These are phyloP conservation scores for Camelina sativa DNA, from an alignment of 345 rosid species.

Conservation along the genomic window DNA sequence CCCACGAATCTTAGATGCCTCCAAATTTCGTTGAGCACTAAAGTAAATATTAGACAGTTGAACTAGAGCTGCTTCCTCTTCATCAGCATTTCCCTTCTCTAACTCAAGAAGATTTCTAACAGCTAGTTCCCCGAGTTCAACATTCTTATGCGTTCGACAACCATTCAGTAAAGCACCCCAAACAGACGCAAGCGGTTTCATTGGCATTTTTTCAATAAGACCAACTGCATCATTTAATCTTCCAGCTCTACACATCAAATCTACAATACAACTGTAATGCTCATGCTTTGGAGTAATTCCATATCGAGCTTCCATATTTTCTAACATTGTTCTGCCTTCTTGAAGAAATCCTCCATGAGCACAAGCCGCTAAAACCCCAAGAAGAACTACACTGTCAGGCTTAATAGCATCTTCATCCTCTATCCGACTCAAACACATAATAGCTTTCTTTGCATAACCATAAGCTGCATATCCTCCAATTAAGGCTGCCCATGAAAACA, in stretches of 20 bases:
- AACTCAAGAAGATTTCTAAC: slow-evolving; percentile 52
- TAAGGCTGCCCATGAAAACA: slow-evolving; percentile 62
- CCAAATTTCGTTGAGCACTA: slow-evolving; percentile 42
- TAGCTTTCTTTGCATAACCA: slow-evolving; percentile 54
- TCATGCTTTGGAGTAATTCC: slow-evolving; percentile 58
- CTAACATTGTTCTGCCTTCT: slow-evolving; percentile 51
- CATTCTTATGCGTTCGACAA: slow-evolving; percentile 60
- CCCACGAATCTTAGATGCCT: slow-evolving; percentile 53
- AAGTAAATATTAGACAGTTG: slow-evolving; percentile 58
- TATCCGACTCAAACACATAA: slow-evolving; percentile 53
- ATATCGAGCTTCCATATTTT: slow-evolving; percentile 50
- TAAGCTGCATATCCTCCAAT: slow-evolving; percentile 55
- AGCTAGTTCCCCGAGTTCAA: slow-evolving; percentile 62
- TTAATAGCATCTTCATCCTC: slow-evolving; percentile 45
- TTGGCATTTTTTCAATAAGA: slow-evolving; percentile 59
- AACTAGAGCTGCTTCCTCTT: slow-evolving; percentile 65
- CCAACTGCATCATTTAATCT: slow-evolving; percentile 54
- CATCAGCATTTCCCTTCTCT: slow-evolving; percentile 51
- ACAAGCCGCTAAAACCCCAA: slow-evolving; percentile 58
- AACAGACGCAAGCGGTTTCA: slow-evolving; percentile 64
- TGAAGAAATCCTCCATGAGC: slow-evolving; percentile 59
- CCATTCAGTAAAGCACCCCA: slow-evolving; percentile 69
- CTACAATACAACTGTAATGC: slow-evolving; percentile 66
- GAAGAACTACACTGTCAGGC: slow-evolving; percentile 61
- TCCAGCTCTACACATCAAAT: slow-evolving; percentile 65